Base-by-base conservation (phyloP, 192 early-diverging fungal genomes). In the Rhizoclosmatium sp. region DNA sequence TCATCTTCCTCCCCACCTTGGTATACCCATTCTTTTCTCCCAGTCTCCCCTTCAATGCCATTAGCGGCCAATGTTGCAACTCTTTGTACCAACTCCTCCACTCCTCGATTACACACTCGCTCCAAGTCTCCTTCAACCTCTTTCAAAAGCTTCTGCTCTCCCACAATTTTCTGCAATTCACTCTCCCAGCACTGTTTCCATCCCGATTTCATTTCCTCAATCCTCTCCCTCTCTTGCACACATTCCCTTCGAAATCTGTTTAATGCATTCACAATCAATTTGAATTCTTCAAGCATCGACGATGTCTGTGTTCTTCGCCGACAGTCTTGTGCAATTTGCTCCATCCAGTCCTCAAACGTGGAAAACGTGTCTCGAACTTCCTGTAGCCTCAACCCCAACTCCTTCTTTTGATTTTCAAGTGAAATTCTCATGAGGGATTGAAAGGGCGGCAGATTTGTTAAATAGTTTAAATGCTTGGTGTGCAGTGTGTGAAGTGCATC, bases 101-200 rank as follows among this genome's bases (percentile, higher is more conserved):
- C 80, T 2, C 86, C 79, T 47, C 93, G 93, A 64, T 93, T 92
- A 7, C 87, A 82, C 19, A 95, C 80, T 68, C 92, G 92, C 21
- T 88, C 87, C 21, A 95, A 72, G 64, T 93, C 75, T 2, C 86
- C 88, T 82, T 94, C 93, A 21, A 93, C 91, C 39, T 95, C 93
- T 81, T 93, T 95, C 76, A 94, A 84, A 61, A 93, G 92, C 76
- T 89, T 82, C 78, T 95, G 93, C 71, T 95, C 94, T 68, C 91
- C 89, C 31, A 95, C 84, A 67, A 95, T 92, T 44, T 86, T 92
- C 70, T 95, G 92, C 58, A 95, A 80, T 79, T 95, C 94, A 7
- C 91, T 90, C 77, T 94, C 93, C 94, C 94, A 95, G 1, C 89
- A 92, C 82, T 90, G 91, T 68, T 94, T 94, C 93, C 93, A 94